These are phyloP conservation scores for Pichia sp. DNA, from an alignment of 1,139 yeast species.

Conservation along the genomic window DNA sequence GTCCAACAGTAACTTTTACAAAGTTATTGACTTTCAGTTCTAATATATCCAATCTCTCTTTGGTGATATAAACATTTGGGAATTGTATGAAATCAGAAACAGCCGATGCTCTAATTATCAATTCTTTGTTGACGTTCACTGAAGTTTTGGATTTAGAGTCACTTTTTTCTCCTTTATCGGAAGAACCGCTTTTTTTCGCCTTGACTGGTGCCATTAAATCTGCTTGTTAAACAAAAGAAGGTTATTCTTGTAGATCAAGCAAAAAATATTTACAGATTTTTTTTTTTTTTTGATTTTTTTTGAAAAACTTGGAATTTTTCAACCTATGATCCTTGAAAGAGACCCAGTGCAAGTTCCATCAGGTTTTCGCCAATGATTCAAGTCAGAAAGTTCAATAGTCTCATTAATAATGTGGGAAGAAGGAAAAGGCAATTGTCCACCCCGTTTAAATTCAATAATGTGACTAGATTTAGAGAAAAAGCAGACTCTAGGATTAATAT, in stretches of 20 bases:
- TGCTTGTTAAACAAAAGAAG: not conserved
- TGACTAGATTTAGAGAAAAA: not conserved
- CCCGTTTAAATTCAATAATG: not conserved
- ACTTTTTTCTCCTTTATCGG: not conserved
- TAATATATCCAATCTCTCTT: slow-evolving; percentile 42
- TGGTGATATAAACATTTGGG: slow-evolving; percentile 31
- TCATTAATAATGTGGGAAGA: not conserved
- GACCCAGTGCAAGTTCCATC: too few relatives aligned
- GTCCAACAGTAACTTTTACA: slow-evolving; percentile 38
- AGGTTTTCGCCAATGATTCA: too few relatives aligned
- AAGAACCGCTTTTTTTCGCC: not conserved
- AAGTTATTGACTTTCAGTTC: slow-evolving; percentile 43
- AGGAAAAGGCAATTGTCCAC: not conserved
- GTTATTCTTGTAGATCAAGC: not conserved
- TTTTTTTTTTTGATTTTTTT: not conserved
- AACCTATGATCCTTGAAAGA: too few relatives aligned
- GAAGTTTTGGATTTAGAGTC: too few relatives aligned
- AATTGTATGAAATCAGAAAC: slow-evolving; percentile 25
- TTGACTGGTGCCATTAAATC: slow-evolving; percentile 1
- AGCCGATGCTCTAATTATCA: slow-evolving; percentile 53
- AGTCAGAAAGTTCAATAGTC: too few relatives aligned
- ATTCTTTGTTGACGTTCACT: slow-evolving; percentile 18
- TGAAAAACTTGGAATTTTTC: too few relatives aligned
- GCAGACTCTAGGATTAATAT: not conserved
- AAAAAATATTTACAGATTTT: not conserved